Evolutionary conservation across 225 moss, liverwort and hornwort genomes (phyloP).

Genomic region (Rhytidiadelphus loreus): DNA sequence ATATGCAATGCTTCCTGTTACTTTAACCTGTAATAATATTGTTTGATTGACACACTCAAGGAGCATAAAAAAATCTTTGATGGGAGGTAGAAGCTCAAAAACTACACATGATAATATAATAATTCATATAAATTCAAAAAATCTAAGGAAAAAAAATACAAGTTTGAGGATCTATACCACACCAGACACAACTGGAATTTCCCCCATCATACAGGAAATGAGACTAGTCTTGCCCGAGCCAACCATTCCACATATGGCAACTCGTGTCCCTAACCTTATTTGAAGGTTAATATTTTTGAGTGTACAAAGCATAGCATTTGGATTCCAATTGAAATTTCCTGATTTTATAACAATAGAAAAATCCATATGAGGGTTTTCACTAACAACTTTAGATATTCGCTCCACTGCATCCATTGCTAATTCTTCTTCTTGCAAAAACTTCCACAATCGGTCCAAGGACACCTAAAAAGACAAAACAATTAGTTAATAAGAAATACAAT

Average conservation of each 20-base stretch:
- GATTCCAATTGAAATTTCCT: constrained; percentile 43
- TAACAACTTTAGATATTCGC: background rate
- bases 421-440: constrained; percentile 45
- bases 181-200: constrained; percentile 44
- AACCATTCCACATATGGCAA: constrained; percentile 47
- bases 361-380: background rate
- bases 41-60: background rate
- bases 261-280: constrained; percentile 16
- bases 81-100: background rate
- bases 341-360: constrained; percentile 16
- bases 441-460: constrained; percentile 39
- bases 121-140: background rate
- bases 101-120: background rate
- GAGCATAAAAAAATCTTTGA: background rate
- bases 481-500: background rate
- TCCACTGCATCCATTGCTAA: constrained; percentile 27
- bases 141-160: background rate
- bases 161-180: constrained; percentile 14
- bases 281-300: constrained; percentile 26
- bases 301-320: background rate
- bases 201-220: constrained; percentile 44
- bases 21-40: constrained; percentile 13
- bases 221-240: constrained; percentile 64
- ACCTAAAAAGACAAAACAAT: constrained; percentile 10
- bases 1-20: constrained; percentile 41